These are phyloP conservation scores for Meyerozyma sp. DNA, from an alignment of 1,139 yeast species.

Conservation along the genomic window DNA sequence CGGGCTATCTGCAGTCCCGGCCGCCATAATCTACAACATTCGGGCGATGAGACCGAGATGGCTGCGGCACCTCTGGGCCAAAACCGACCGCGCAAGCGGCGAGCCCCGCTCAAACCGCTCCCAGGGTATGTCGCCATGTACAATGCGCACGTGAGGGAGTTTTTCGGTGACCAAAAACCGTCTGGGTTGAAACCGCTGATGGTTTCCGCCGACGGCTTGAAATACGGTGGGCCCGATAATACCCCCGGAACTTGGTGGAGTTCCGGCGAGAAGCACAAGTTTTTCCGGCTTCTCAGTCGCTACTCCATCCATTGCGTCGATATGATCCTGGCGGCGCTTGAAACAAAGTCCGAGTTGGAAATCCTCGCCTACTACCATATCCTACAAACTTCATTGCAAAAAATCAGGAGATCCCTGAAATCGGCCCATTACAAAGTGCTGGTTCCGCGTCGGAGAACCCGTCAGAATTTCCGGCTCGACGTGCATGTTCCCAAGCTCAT, in stretches of 20 bases:
- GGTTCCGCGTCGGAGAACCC: conserved; percentile 3
- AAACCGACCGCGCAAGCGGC: neutral
- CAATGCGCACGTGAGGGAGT: neutral
- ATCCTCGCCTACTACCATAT: conserved; percentile 42
- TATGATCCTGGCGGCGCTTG: conserved; percentile 29
- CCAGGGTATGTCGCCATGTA: neutral
- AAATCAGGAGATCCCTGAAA: conserved; percentile 11
- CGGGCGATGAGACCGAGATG: neutral
- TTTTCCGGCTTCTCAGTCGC: conserved; percentile 36
- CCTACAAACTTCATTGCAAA: conserved; percentile 21
- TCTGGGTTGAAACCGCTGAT: neutral
- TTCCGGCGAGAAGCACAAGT: conserved; percentile 32
- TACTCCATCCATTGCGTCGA: conserved; percentile 46
- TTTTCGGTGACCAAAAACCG: neutral
- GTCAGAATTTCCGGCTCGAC: conserved; percentile 2
- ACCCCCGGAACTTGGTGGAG: conserved; percentile 34
- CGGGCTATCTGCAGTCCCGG: too few relatives aligned
- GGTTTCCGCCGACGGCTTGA: neutral
- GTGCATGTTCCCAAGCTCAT: conserved; percentile 12
- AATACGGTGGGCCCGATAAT: neutral
- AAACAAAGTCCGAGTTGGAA: conserved; percentile 40
- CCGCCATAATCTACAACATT: neutral
- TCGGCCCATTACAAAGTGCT: conserved; percentile 1
- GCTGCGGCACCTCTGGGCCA: neutral
- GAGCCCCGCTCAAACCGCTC: neutral